These are phyloP conservation scores for Pichia sp. DNA, from an alignment of 1,139 yeast species.

Conservation along the genomic window DNA sequence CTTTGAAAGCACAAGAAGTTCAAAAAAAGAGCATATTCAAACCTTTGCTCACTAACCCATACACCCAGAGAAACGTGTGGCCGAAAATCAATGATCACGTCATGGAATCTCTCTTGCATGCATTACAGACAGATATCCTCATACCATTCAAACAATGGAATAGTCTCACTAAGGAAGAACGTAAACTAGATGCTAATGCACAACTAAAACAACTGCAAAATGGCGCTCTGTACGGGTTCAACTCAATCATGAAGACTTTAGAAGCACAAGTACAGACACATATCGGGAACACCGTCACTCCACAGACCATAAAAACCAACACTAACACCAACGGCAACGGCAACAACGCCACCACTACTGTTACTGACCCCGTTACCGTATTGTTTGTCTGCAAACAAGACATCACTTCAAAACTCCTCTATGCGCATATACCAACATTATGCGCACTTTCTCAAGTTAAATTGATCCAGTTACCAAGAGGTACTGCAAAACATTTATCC, in stretches of 20 bases:
- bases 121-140: slow-evolving; percentile 32
- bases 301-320: slow-evolving; percentile 27
- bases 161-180: slow-evolving; percentile 16
- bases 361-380: slow-evolving; percentile 33
- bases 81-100: slow-evolving; percentile 39
- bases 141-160: slow-evolving; percentile 34
- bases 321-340: too few species aligned
- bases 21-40: slow-evolving; percentile 36
- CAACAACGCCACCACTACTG: slow-evolving; percentile 8
- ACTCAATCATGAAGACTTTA: slow-evolving; percentile 41
- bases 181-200: background rate
- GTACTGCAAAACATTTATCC: slow-evolving; percentile 35
- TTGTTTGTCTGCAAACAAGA: slow-evolving; percentile 53
- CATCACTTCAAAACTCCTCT: slow-evolving; percentile 39
- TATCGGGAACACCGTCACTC: slow-evolving; percentile 9
- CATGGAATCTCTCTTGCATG: slow-evolving; percentile 35
- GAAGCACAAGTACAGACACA: slow-evolving; percentile 39
- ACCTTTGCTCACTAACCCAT: slow-evolving; percentile 57
- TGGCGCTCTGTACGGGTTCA: slow-evolving; percentile 43
- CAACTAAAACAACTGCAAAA: slow-evolving; percentile 19
- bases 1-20: slow-evolving; percentile 11
- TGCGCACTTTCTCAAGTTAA: slow-evolving; percentile 46
- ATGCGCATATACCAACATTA: slow-evolving; percentile 47
- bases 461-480: slow-evolving; percentile 47
- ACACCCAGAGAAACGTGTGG: slow-evolving; percentile 43